A percentile compares a stretch with the other conserved stretches of the same genome.
These are phyloP conservation scores for Laguncularia racemosa DNA, from an alignment of 345 rosid genomes.

Conservation along the genomic window DNA sequence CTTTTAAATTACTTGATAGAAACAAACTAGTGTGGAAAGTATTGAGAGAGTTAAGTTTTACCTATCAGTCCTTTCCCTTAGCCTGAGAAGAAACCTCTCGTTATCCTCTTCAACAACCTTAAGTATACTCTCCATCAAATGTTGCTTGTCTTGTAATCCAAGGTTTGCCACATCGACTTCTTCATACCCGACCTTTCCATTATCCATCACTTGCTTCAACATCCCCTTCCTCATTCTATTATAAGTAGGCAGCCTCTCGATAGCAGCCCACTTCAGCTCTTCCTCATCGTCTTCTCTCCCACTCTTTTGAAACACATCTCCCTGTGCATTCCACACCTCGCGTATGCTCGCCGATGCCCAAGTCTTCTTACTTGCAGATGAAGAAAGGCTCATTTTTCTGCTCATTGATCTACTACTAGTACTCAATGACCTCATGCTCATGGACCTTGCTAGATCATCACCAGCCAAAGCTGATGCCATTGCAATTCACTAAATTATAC, in stretches of 20 bases:
- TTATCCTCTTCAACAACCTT: constrained; percentile 55
- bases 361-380: constrained; percentile 21
- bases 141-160: constrained; percentile 27
- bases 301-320: constrained; percentile 30
- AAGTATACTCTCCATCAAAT: constrained; percentile 30
- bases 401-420: constrained; percentile 19
- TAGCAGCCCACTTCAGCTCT: constrained; percentile 54
- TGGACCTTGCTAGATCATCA: constrained; percentile 8
- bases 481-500: neutral
- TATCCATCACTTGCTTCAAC: constrained; percentile 27
- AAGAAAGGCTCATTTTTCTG: constrained; percentile 16
- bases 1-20: too few species aligned
- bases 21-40: neutral
- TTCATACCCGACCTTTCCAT: constrained; percentile 26
- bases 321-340: constrained; percentile 32
- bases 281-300: constrained; percentile 42
- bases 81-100: constrained; percentile 32
- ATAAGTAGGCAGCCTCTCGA: constrained; percentile 52
- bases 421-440: constrained; percentile 22
- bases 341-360: constrained; percentile 38
- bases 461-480: constrained; percentile 25
- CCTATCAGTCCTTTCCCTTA: constrained; percentile 51
- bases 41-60: constrained; percentile 3
- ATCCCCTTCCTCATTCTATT: constrained; percentile 35
- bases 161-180: constrained; percentile 44